A percentile compares a stretch with the other conserved stretches of the same genome.
These are phyloP conservation scores for Colletotrichum shisoi DNA, from an alignment of 2,329 filamentous ascomycete genomes.

Conservation along the genomic window DNA sequence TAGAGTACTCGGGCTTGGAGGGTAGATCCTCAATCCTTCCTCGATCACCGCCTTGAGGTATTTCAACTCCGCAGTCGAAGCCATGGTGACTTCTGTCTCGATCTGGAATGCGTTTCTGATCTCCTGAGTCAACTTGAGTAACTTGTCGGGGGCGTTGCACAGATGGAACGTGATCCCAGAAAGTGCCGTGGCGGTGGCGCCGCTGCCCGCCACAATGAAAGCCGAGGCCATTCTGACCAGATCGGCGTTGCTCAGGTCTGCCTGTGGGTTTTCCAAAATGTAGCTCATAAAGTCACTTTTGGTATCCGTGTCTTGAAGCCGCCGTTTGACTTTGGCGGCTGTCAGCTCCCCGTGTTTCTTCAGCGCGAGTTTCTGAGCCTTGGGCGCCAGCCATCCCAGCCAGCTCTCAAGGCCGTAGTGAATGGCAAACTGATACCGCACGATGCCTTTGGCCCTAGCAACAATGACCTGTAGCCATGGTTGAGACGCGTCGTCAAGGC, in stretches of 20 bases:
- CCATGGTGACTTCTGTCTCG: slow-evolving; percentile 43
- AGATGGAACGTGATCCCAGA: slow-evolving; percentile 54
- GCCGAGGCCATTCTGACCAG: slow-evolving; percentile 30
- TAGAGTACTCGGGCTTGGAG: slow-evolving; percentile 29
- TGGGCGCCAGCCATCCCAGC: slow-evolving; percentile 28
- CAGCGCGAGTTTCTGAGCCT: slow-evolving; percentile 20
- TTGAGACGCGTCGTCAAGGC: slow-evolving; percentile 44
- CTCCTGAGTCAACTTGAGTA: slow-evolving; percentile 46
- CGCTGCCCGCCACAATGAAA: slow-evolving; percentile 51
- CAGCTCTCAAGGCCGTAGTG: slow-evolving; percentile 23
- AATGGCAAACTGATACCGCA: slow-evolving; percentile 28
- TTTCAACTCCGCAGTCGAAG: slow-evolving; percentile 47
- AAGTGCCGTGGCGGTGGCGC: slow-evolving; percentile 56
- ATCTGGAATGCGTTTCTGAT: slow-evolving; percentile 41
- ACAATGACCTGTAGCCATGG: slow-evolving; percentile 33
- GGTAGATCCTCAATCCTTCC: slow-evolving; percentile 48
- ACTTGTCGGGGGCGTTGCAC: slow-evolving; percentile 43
- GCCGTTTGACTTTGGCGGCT: slow-evolving; percentile 25
- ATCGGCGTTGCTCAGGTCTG: slow-evolving; percentile 25
- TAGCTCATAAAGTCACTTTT: slow-evolving; percentile 32
- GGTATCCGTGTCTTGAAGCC: slow-evolving; percentile 17
- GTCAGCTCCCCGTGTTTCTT: slow-evolving; percentile 28
- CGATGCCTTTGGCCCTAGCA: slow-evolving; percentile 23
- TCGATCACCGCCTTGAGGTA: slow-evolving; percentile 51
- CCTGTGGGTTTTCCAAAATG: slow-evolving; percentile 19